phyloP scores from a whole-genome alignment of 2,329 filamentous ascomycete genomes.

The Pseudogymnoascus sp. region DNA sequence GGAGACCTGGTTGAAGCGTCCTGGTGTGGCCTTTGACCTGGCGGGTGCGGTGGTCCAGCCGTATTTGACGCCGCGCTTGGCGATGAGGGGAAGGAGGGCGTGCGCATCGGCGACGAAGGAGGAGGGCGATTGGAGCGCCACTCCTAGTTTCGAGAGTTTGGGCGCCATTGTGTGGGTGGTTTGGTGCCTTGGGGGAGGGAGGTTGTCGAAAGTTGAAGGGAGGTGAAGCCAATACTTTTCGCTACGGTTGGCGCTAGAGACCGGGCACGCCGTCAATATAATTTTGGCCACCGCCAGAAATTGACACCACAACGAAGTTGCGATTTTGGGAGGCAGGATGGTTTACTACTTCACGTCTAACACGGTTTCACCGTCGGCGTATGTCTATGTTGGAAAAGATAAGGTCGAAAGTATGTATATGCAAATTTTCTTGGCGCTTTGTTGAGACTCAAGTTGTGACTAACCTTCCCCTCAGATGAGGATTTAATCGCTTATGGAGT shows the following conservation, averaged over 20 bases:
- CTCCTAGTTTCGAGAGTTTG: constrained; percentile 29
- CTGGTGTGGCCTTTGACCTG: constrained; percentile 38
- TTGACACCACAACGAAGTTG: background rate
- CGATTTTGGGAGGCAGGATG: constrained; percentile 44
- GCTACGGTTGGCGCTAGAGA: constrained; percentile 19
- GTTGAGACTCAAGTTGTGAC: constrained; percentile 13
- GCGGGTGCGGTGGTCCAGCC: constrained; percentile 52
- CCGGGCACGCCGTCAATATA: constrained; percentile 24
- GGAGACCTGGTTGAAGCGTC: constrained; percentile 49
- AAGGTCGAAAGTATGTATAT: constrained; percentile 79
- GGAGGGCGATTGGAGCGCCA: constrained; percentile 21
- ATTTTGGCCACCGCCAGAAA: constrained; percentile 14
- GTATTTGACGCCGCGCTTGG: constrained; percentile 29
- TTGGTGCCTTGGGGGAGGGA: constrained; percentile 9
- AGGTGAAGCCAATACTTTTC: constrained; percentile 11
- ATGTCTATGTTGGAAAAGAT: constrained; percentile 95
- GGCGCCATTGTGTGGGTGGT: constrained; percentile 27
- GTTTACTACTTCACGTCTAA: constrained; percentile 94
- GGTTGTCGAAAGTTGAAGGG: constrained; percentile 6
- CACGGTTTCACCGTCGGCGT: constrained; percentile 70
- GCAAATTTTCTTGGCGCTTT: background rate
- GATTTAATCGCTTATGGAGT: constrained; percentile 90
- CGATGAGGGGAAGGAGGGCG: constrained; percentile 25
- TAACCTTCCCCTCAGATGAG: constrained; percentile 58
- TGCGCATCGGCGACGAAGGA: constrained; percentile 25